Conservation (phyloP, 2,329 filamentous ascomycete genomes). For the Beauveria sp. region DNA sequence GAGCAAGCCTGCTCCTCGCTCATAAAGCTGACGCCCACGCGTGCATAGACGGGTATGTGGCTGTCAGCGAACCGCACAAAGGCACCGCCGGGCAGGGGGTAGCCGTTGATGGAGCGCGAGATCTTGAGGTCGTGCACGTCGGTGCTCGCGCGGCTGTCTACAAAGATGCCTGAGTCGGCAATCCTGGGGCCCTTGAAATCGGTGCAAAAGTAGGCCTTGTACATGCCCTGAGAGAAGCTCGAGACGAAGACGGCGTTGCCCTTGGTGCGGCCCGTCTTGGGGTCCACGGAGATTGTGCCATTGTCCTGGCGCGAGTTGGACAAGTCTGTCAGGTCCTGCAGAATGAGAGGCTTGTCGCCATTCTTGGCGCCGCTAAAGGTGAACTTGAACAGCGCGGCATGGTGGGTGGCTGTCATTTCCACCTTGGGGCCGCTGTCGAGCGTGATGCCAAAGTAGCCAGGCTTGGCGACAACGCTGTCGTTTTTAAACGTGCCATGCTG, state of each 20-base stretch:
- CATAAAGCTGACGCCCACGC: conserved; percentile 65
- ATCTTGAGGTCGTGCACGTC: conserved; percentile 40
- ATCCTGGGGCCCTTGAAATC: conserved; percentile 55
- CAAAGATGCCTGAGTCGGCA: conserved; percentile 54
- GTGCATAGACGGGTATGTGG: conserved; percentile 47
- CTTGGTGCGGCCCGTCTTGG: conserved; percentile 49
- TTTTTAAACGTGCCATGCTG: conserved; percentile 38
- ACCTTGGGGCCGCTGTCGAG: conserved; percentile 50
- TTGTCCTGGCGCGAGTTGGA: conserved; percentile 52
- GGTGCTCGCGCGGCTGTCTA: conserved; percentile 45
- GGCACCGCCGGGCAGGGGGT: conserved; percentile 52
- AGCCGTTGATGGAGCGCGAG: conserved; percentile 42
- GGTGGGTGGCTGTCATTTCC: conserved; percentile 63
- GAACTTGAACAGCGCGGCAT: conserved; percentile 58
- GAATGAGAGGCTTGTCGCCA: conserved; percentile 46
- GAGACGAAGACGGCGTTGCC: conserved; percentile 56
- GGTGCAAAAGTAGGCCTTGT: conserved; percentile 56
- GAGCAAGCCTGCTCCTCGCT: conserved; percentile 57
- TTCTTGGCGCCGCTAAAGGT: conserved; percentile 42
- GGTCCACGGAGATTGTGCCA: conserved; percentile 47
- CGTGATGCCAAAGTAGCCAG: conserved; percentile 58
- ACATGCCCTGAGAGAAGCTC: conserved; percentile 57
- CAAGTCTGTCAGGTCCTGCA: conserved; percentile 60
- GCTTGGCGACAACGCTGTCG: conserved; percentile 46
- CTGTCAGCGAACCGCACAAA: conserved; percentile 53